A percentile compares a stretch with the other conserved stretches of the same genome.
phyloP scores from a whole-genome alignment of 768 basidiomycete species.

The Macrolepiota fuliginosa region DNA sequence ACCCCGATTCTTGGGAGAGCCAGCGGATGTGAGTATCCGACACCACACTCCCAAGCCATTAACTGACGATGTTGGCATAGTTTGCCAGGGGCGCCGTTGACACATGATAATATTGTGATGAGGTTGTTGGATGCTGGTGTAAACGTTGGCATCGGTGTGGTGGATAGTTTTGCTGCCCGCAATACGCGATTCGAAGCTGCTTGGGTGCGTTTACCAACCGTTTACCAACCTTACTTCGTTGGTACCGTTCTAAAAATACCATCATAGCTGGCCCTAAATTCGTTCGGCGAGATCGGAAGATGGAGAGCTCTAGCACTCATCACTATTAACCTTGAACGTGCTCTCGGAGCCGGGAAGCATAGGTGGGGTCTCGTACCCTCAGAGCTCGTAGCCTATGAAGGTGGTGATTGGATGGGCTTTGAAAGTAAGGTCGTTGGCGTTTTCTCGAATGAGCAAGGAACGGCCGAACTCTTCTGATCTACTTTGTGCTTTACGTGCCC shows the following conservation, averaged over 20 bases:
- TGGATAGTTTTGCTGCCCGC: conserved; percentile 59
- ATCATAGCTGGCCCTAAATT: conserved; percentile 24
- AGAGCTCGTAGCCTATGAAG: conserved; percentile 40
- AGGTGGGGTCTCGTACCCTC: conserved; percentile 13
- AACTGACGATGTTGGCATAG: conserved; percentile 24
- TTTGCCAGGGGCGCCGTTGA: conserved; percentile 68
- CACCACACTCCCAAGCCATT: not conserved
- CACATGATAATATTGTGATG: conserved; percentile 51
- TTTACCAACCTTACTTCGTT: conserved; percentile 28
- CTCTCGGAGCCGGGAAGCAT: conserved; percentile 30
- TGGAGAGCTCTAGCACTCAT: conserved; percentile 39
- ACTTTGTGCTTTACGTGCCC: not conserved
- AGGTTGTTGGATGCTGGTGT: conserved; percentile 59
- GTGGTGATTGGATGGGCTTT: conserved; percentile 39
- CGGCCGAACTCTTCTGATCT: conserved; percentile 34
- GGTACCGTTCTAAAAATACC: not conserved
- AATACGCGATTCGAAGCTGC: conserved; percentile 68
- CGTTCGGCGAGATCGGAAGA: conserved; percentile 37
- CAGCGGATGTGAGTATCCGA: conserved; percentile 50
- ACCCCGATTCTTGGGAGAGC: conserved; percentile 63
- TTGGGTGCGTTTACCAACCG: conserved; percentile 36
- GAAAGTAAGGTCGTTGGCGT: conserved; percentile 44
- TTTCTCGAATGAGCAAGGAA: conserved; percentile 30
- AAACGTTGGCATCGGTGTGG: conserved; percentile 58
- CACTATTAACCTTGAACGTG: conserved; percentile 39